phyloP scores from a whole-genome alignment of 225 moss, liverwort and hornwort species.

The Antitrichia curtipendula region DNA sequence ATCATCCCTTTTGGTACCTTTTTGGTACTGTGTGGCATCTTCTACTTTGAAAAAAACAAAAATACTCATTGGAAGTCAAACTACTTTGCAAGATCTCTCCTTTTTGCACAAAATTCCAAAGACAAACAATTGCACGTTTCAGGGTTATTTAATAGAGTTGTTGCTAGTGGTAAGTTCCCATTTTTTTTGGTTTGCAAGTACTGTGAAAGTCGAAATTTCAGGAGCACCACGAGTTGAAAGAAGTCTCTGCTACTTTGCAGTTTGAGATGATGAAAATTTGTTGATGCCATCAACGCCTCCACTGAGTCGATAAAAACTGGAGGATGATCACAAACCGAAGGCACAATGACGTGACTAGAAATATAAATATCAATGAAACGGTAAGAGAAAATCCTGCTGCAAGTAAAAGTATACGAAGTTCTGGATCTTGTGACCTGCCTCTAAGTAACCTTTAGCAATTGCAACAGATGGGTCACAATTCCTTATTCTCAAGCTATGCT shows the following conservation, averaged over 20 bases:
- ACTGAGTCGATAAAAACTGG: not conserved
- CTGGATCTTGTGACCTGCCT: not conserved
- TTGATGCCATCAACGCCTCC: not conserved
- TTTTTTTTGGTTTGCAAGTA: no score
- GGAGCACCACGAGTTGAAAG: not conserved
- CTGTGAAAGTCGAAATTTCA: no score
- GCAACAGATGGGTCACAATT: not conserved
- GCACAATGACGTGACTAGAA: not conserved
- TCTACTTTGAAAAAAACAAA: no score
- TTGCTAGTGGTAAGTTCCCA: no score
- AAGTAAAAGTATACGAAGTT: not conserved
- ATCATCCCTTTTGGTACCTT: no score
- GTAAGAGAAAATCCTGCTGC: not conserved
- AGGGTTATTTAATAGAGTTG: no score
- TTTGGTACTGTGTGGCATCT: no score
- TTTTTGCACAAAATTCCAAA: no score
- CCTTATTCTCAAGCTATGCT: not conserved
- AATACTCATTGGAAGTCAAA: no score
- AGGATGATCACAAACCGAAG: no score
- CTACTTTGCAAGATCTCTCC: no score
- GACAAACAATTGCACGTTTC: no score
- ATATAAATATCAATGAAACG: not conserved
- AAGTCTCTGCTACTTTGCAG: not conserved
- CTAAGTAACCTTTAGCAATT: not conserved
- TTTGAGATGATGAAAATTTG: not conserved